A percentile compares a stretch with the other conserved stretches of the same genome.
phyloP scores from a whole-genome alignment of 176 grass and related monocot species.

The Avena sativa region DNA sequence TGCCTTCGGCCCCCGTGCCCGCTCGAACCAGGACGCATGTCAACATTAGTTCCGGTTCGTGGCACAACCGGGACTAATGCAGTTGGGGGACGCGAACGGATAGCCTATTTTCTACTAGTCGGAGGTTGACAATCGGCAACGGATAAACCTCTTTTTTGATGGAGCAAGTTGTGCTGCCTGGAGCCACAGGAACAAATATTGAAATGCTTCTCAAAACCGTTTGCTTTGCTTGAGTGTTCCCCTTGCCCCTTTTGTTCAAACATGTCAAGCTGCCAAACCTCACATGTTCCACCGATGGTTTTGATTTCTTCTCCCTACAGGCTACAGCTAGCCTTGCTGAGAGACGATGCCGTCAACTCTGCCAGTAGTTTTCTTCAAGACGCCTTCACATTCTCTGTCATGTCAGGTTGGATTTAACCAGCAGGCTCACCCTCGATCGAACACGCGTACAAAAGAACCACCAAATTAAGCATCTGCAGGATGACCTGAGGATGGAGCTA shows the following conservation, averaged over 20 bases:
- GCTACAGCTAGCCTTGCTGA: neutral
- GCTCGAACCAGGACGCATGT: no score
- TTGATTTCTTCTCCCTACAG: slow-evolving; percentile 11
- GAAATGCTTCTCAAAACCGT: slow-evolving; percentile 31
- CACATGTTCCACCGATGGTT: slow-evolving; percentile 46
- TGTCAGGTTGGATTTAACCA: slow-evolving; percentile 34
- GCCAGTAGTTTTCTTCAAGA: slow-evolving; percentile 18
- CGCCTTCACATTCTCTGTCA: slow-evolving; percentile 46
- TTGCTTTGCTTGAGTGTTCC: slow-evolving; percentile 43
- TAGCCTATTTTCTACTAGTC: neutral
- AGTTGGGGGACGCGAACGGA: no score
- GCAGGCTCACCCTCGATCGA: slow-evolving; percentile 3
- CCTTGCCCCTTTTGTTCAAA: slow-evolving; percentile 40
- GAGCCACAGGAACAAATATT: slow-evolving; percentile 5
- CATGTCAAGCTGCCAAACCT: slow-evolving; percentile 70
- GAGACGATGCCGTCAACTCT: slow-evolving; percentile 46
- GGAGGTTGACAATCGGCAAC: slow-evolving; percentile 46
- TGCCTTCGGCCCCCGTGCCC: no score
- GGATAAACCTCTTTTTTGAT: neutral
- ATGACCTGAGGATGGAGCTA: slow-evolving; percentile 39
- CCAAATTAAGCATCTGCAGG: slow-evolving; percentile 35
- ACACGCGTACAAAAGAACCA: slow-evolving; percentile 36
- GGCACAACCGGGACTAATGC: no score
- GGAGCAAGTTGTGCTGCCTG: slow-evolving; percentile 12
- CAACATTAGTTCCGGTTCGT: no score